Evolutionary conservation across 73 alveolate genomes (phyloP).

Genomic region (Stentor roeselii): DNA sequence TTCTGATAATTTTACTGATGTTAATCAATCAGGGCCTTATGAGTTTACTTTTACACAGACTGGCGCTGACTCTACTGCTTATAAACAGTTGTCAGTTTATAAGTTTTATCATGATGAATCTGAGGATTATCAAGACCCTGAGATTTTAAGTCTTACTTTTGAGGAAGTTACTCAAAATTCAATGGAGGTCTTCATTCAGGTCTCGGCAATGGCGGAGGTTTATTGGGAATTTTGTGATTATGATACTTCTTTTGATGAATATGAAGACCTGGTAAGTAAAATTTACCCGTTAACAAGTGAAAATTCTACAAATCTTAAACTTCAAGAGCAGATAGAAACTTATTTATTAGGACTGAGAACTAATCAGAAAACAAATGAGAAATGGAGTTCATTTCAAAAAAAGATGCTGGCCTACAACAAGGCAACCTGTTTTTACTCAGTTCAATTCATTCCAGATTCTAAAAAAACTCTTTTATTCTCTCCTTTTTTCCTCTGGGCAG

Average conservation of each 20-base stretch:
- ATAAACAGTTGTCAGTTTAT: not conserved
- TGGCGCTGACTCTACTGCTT: not conserved
- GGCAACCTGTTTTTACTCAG: not conserved
- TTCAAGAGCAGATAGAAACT: not conserved
- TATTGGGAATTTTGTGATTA: not conserved
- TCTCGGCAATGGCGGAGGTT: not conserved
- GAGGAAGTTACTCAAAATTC: not conserved
- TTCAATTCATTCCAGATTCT: not conserved
- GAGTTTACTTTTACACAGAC: not conserved
- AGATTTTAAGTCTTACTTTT: not conserved
- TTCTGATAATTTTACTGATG: not conserved
- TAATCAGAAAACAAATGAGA: not conserved
- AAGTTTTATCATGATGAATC: too few species aligned
- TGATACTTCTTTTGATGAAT: not conserved
- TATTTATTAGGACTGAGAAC: not conserved
- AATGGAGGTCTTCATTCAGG: not conserved
- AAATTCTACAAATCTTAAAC: conserved; percentile 1
- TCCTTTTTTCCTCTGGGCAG: not conserved
- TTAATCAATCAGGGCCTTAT: not conserved
- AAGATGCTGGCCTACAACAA: not conserved
- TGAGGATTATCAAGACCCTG: not conserved
- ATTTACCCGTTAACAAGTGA: not conserved
- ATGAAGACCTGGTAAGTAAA: not conserved
- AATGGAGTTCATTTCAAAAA: not conserved
- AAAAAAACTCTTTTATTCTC: not conserved